Percentiles rank a stretch among this genome's conserved stretches.
Conservation (phyloP, 805 yeast species). For the Kuraishia cidri region DNA sequence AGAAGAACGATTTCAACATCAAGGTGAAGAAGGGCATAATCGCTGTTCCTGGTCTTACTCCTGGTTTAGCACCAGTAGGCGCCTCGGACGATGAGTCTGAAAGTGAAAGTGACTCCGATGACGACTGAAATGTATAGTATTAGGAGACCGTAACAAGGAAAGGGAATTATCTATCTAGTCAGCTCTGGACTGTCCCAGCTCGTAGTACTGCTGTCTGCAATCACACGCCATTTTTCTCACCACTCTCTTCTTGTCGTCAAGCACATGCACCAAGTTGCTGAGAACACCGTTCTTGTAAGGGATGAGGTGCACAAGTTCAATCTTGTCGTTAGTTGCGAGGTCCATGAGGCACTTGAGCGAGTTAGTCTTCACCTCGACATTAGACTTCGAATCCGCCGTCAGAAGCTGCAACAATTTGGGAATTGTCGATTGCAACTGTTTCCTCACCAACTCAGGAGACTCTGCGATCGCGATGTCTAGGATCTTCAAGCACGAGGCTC, state of each 20-base stretch:
- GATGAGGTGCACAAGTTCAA: conserved; percentile 30
- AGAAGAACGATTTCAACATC: conserved; percentile 24
- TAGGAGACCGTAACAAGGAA: too few relatives aligned
- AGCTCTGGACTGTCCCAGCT: conserved; percentile 22
- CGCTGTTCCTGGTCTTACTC: conserved; percentile 61
- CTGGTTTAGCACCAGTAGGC: conserved; percentile 81
- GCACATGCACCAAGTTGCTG: conserved; percentile 32
- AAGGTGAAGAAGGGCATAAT: conserved; percentile 33
- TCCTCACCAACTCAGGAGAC: conserved; percentile 39
- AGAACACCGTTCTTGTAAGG: conserved; percentile 46
- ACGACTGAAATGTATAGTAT: too few relatives aligned
- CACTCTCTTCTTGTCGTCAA: conserved; percentile 68
- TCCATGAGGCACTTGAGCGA: conserved; percentile 52
- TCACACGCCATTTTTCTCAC: conserved; percentile 75
- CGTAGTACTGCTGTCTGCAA: conserved; percentile 71
- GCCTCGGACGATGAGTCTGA: conserved; percentile 39
- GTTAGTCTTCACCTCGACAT: conserved; percentile 40
- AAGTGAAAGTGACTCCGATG: conserved; percentile 4
- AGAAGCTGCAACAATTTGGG: conserved; percentile 39
- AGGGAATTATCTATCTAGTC: too few relatives aligned
- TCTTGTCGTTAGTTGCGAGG: conserved; percentile 27
- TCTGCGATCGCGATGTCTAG: conserved; percentile 35
- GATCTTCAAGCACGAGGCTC: conserved; percentile 15
- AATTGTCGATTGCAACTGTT: conserved; percentile 47
- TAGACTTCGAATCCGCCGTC: conserved; percentile 5